Conservation (phyloP, 306 rosid genomes). For the Vigna unguiculata region DNA sequence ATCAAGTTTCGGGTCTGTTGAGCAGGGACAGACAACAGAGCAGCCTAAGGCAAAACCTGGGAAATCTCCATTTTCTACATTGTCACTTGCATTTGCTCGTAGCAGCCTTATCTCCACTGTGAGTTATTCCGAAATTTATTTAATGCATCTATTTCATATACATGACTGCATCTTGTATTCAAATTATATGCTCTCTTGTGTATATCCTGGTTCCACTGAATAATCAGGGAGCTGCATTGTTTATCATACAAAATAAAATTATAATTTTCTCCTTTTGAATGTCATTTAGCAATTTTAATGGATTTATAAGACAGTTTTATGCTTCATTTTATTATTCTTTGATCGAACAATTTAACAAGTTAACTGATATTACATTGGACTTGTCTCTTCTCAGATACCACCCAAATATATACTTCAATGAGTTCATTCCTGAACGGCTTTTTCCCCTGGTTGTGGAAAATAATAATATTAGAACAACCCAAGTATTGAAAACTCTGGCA, state of each 20-base stretch:
- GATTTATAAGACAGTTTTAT: neutral
- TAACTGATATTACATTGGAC: conserved; percentile 4
- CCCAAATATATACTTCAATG: neutral
- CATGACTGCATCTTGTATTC: neutral
- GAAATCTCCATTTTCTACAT: conserved; percentile 80
- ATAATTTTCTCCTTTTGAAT: conserved; percentile 25
- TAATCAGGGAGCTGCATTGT: conserved; percentile 4
- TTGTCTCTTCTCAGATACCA: neutral
- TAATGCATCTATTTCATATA: conserved; percentile 36
- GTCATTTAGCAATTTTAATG: neutral
- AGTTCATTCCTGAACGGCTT: neutral
- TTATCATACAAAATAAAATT: neutral
- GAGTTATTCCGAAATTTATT: conserved; percentile 55
- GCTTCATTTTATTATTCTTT: conserved; percentile 19
- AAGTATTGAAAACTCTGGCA: conserved; percentile 1
- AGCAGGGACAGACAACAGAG: conserved; percentile 56
- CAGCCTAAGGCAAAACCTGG: conserved; percentile 66
- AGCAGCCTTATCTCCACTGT: conserved; percentile 78
- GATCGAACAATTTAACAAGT: conserved; percentile 19
- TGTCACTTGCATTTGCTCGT: conserved; percentile 80
- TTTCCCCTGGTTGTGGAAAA: neutral
- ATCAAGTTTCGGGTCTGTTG: conserved; percentile 87
- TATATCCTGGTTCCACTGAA: conserved; percentile 11
- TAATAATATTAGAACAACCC: neutral
- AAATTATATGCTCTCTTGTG: conserved; percentile 17